Base-by-base conservation (phyloP, 768 basidiomycete species). In the Trametes cingulata region DNA sequence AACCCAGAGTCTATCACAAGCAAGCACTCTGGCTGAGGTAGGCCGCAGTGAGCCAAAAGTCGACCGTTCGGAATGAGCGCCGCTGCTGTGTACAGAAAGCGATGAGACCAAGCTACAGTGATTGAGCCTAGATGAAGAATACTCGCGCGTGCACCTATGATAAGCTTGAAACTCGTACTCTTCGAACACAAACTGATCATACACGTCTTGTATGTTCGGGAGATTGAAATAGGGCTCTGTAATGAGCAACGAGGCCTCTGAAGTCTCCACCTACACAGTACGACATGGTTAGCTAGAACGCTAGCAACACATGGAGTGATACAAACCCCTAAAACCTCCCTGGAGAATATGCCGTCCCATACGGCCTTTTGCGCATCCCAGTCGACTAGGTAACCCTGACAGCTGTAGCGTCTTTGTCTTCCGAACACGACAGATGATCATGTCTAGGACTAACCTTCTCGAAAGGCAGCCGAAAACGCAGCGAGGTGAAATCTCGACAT, bases 171-270 rank as follows among this genome's bases (percentile, higher is more conserved):
- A 97, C 67, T 95, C 95, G 76, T 95, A 98, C 75, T 98, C 94
- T 72, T 98, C 95, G 68, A 97, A 98, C 2, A 96, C 80, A 71
- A 98, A 90, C 73, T 98, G 93, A 71, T 98, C 95, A 68, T 95
- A 95, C 35, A 91, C 82, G 25, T 94, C 91, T 74, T 94, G 92
- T 13, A 97, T 84, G 69, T 93, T 94, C 24, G 93, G 91, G 9
- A 95, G 77, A 75, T 98, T 95, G 81, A 96, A 91, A 70, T 92
- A 93, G 6, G 95, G 94, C 74, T 98, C 95, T 6, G 96, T 97
- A 56, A 98, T 82, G 49, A 98, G 77, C 36, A 98, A 77, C 4
- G 90, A 86, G 0, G 88, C 84, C 51, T 84, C 80, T 1, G 85
- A 76, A 0, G 93, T 85, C 68, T 92, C 83, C 56, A 93, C 76